Base-by-base conservation (phyloP, 2,329 filamentous ascomycete species). In the Leptoxyphium fumago region DNA sequence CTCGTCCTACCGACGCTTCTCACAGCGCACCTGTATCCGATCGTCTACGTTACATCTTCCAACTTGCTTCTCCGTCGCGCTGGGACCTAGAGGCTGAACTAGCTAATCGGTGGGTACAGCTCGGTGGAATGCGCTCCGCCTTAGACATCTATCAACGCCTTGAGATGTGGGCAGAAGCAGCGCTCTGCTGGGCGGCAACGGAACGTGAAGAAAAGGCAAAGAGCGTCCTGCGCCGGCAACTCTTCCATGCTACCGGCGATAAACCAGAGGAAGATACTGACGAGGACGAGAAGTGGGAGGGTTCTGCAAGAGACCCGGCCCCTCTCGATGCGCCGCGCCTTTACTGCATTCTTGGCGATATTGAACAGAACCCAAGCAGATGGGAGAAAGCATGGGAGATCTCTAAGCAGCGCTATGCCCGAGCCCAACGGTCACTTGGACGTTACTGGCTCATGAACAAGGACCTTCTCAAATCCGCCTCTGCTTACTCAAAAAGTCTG, bases 41-140 rank as follows among this genome's bases (percentile, higher is more conserved):
- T 47, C 77, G 91, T 38, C 69, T 98, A 4, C 74, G 77, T 45
- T 95, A 93, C 57, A 78, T 95, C 39, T 86, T 93, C 64, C 77
- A 84, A 11, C 71, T 98, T 1, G 81, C 77, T 17, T 84, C 88
- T 0, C 87, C 89, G 1, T 84, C 87, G 0, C 71, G 88, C 42
- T 98, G 91, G 91, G 86, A 94, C 55, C 74, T 98, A 1, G 91
- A 98, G 59, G 82, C 88, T 0, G 91, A 98, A 60, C 72, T 98
- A 11, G 91, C 91, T 1, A 80, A 85, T 48, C 78, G 87, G n/a
- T 98, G 91, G 91, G 83, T 88, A 0, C 75, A 78, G 40, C 75
- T 95, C 2, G 91, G 91, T 9, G 93, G 87, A 36, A 68, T 98
- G 2, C 74, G 85, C 2, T 94, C 88, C 1, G 91, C 91, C 0